phyloP scores from a whole-genome alignment of 495 filamentous ascomycete species.

The Tuber calosporum region DNA sequence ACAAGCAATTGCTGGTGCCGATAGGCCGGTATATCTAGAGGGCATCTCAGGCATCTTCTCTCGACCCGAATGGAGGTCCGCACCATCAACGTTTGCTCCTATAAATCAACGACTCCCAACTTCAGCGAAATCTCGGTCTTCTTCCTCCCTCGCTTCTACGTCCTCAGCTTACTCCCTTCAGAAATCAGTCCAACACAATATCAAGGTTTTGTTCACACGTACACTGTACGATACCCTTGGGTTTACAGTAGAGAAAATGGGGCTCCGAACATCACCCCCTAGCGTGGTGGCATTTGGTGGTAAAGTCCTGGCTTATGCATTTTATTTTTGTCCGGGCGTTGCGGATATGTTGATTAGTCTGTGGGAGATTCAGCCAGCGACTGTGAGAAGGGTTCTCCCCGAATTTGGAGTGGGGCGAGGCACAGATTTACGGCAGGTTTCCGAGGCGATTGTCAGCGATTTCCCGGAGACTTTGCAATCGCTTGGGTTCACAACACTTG shows the following conservation, averaged over 20 bases:
- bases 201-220: constrained; percentile 80
- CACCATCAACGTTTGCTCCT: constrained; percentile 58
- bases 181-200: constrained; percentile 82
- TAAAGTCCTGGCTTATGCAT: constrained; percentile 89
- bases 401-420: constrained; percentile 54
- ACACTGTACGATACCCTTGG: constrained; percentile 82
- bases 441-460: constrained; percentile 56
- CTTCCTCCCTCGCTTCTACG: constrained; percentile 53
- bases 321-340: constrained; percentile 87
- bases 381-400: constrained; percentile 62
- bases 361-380: constrained; percentile 62
- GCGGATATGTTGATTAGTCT: constrained; percentile 78
- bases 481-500: constrained; percentile 64
- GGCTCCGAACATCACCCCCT: constrained; percentile 76
- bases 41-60: constrained; percentile 79
- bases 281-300: constrained; percentile 89
- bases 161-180: constrained; percentile 76
- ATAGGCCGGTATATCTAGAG: constrained; percentile 77
- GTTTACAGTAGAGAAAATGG: constrained; percentile 88
- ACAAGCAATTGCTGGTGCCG: constrained; percentile 64
- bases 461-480: constrained; percentile 68
- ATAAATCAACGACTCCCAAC: constrained; percentile 49
- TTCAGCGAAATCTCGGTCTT: constrained; percentile 49
- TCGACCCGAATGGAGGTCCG: constrained; percentile 80
- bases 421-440: constrained; percentile 44